Base-by-base conservation (phyloP, 2,329 filamentous ascomycete genomes). In the Capronia americana region DNA sequence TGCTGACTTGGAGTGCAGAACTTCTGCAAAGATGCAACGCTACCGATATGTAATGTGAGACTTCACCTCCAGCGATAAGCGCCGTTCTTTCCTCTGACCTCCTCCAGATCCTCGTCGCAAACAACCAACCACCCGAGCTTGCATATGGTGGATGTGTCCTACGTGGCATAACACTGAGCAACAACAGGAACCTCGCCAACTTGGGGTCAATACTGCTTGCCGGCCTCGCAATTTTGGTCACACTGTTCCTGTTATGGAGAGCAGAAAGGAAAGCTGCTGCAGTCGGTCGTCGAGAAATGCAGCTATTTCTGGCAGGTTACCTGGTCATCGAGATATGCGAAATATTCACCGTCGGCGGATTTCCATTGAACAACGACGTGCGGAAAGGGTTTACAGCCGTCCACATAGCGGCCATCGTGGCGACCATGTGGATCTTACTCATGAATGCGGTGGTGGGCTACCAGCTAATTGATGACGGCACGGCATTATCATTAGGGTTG, bases 241-340 rank as follows among this genome's bases (percentile, higher is more conserved):
- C 90, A 4, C 75, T 81, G 11, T 88, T 90, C 72, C 82, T 99
- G 65, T 74, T 98, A 78, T 87, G 90, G 80, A 86, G 88, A 72
- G 96, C 95, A 23, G 91, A 98, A 74, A 87, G 86, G 77, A 98
- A 99, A 82, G 89, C 91, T 78, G 95, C 95, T 63, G 95, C 95
- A 63, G 95, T 99, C 56, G 95, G 95, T 67, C 86, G 95, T 82
- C 91, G 95, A 79, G 95, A 99, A 80, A 98, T 99, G 87, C 95
- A 99, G 84, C 75, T 97, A 38, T 98, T 99, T 81, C 86, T 99
- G 58, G 69, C 92, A 50, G 90, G 91, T 58, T 99, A 92, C 78
- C 90, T 96, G 64, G 80, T 98, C 65, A 88, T 98, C 68, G 88
- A 91, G 74, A 91, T 99, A 74, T 97, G 93, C 80, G 95, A 98